A percentile compares a stretch with the other conserved stretches of the same genome.
Evolutionary conservation across 805 yeast species (phyloP).

Genomic region (Scheffersomyces stipitis): DNA sequence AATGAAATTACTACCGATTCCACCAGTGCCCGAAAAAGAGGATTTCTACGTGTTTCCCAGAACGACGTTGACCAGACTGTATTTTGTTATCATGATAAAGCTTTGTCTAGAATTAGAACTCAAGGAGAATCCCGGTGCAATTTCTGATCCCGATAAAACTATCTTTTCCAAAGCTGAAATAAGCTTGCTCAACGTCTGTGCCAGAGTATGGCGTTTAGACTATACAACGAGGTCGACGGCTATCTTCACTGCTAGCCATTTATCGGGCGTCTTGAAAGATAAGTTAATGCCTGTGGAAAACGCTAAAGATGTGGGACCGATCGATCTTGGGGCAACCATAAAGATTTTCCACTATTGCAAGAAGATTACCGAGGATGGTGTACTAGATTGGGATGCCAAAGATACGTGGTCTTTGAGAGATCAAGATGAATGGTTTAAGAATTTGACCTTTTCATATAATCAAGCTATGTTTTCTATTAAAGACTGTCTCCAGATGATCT

Average conservation of each 20-base stretch:
- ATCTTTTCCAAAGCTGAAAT: conserved; percentile 41
- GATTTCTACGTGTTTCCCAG: conserved; percentile 39
- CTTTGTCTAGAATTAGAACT: conserved; percentile 45
- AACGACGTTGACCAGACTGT: conserved; percentile 33
- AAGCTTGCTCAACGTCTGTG: conserved; percentile 44
- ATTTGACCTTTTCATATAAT: conserved; percentile 45
- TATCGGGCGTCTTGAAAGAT: conserved; percentile 31
- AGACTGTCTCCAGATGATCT: conserved; percentile 41
- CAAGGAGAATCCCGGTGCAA: conserved; percentile 4
- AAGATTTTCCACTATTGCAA: conserved; percentile 29
- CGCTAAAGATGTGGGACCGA: conserved; percentile 27
- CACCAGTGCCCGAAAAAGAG: conserved; percentile 33
- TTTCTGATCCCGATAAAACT: conserved; percentile 15
- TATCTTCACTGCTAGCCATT: conserved; percentile 49
- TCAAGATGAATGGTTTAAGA: conserved; percentile 49
- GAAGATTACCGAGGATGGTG: conserved; percentile 29
- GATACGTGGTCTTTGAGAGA: conserved; percentile 40
- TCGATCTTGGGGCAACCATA: conserved; percentile 25
- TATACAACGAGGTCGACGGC: conserved; percentile 48
- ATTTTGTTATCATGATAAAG: conserved; percentile 39
- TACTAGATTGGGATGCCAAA: conserved; percentile 32
- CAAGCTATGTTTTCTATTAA: conserved; percentile 48
- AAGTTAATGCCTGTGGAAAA: conserved; percentile 16
- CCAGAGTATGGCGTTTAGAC: conserved; percentile 60
- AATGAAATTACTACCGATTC: conserved; percentile 28